Evolutionary conservation across 805 yeast species (phyloP), one percentile per base, ranked within the genome.

Genomic region (Hanseniaspora meyeri): DNA sequence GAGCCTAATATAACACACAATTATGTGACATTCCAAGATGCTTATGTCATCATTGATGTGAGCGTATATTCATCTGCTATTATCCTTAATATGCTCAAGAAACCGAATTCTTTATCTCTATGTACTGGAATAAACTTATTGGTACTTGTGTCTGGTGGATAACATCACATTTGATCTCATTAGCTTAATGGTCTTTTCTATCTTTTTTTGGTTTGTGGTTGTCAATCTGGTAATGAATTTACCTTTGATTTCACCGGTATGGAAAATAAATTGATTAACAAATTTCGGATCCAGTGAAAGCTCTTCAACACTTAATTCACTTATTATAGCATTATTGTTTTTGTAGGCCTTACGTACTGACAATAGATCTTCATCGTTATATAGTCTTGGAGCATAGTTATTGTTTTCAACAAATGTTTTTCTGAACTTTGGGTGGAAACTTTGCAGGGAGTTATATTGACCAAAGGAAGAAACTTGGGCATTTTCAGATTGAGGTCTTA

Each of bases 81-180:
- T 24, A n/a, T n/a, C n/a, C n/a, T n/a, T n/a, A n/a, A n/a, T n/a
- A n/a, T n/a, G n/a, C 27, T 5, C 3, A 24, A 24, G 27, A 24
- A 4, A 24, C 27, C 5, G 27, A 5, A 24, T 24, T 24, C 27
- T 24, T 24, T 5, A 24, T 24, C 27, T 24, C 5, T 5, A 24
- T 24, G 27, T 5, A 24, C 5, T 5, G 27, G 5, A 24, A 24
- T 24, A 5, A 5, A 5, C 27, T 8, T 12, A n/a, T 32, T 52
- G 48, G 46, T 11, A 52, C 14, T 38, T 52, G 46, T 52, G 56
- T 52, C 56, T 52, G 10, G 56, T 52, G 8, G 56, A 52, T 36
- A 52, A 38, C 39, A 45, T 20, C 20, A 27, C 38, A 2, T 39
- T 42, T 0, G 19, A 29, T 52, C 56, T 52, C 38, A 39, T 36